Evolutionary conservation across 2,329 filamentous ascomycete genomes (phyloP), one percentile per base, ranked within the genome.

Genomic region (Claviceps sp.): DNA sequence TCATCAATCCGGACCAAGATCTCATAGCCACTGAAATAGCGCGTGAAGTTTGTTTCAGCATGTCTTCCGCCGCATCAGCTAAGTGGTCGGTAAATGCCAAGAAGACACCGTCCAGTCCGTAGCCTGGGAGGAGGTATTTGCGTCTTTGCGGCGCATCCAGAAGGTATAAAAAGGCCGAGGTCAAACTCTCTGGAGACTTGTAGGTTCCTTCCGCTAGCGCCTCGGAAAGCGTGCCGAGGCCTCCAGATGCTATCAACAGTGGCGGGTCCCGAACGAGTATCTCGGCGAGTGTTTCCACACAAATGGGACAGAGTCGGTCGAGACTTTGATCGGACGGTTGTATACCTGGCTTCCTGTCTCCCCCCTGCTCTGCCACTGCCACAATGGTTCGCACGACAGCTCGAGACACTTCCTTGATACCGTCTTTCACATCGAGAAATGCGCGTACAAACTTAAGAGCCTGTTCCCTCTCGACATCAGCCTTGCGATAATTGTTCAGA

Each of bases 401-500:
- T 54, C 87, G 79, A 1, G 93, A 94, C 38, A 98, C 78, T 65
- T 98, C 91, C 56, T 81, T 78, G 8, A 94, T 84, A 11, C 93
- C 93, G 56, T 89, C 88, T 63, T 96, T 96, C 57, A 97, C 89
- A 63, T 98, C 93, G 2, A 98, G 73, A 62, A 98, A 98, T 9
- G 90, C 88, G 54, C 93, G 82, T 26, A 97, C 84, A 65, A 98
- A 96, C 65, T 98, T 98, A 61, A 98, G 73, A 13, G 93, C 93
- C 68, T 98, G 93, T 67, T 98, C 93, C 51, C 94, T 81, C 70
- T 98, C 93, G 18, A 98, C 87, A 59, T 91, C 90, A n/a, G 91
- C 88, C 67, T 96, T 97, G 62, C 87, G 85, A 65, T 97, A 93
- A 65, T 97, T 97, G 57, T 94, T 89, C 37, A 98, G 73, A 1